Evolutionary conservation across 140 eudicot genomes (phyloP), one percentile per base, ranked within the genome.

Genomic region (Erigeron philadelphicus): DNA sequence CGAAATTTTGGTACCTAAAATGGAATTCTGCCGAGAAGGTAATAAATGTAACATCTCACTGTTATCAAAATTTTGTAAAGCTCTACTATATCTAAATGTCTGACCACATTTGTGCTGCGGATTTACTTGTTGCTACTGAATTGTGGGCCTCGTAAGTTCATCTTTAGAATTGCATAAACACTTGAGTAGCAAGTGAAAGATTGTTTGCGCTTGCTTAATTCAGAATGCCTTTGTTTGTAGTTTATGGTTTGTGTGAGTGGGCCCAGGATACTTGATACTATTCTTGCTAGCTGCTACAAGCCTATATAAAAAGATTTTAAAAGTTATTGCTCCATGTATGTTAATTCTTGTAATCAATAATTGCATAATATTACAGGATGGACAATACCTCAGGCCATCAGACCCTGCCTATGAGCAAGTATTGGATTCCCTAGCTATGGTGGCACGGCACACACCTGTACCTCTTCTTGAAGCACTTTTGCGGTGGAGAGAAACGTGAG

Each of bases 381-480:
- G 98, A 68, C 98, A 93, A 77, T 93, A 89, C 77, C 98, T 93
- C 75, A 85, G 96, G 70, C 98, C 98, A 47, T 93, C 96, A 35
- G 98, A 93, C 70, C 98, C 98, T 16, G 96, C 98, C 7, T 93
- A 93, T 64, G 98, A 93, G 82, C 98, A 93, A 82, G 98, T 93
- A 63, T 53, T 93, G 79, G 98, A 93, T 81, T 93, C 98, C 42
- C 76, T 93, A 75, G 98, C 98, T 47, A 89, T 93, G 98, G 98
- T 93, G 75, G 98, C 98, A 19, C 87, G 98, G 11, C 98, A 93
- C 77, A 93, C 98, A 35, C 98, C 98, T 19, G 94, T 89, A 66
- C 96, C 98, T 63, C 95, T 93, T 75, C 79, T 93, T 56, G 98
- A 93, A 83, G 98, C 98, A 38, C 96, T 93, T 77, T 84, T 85